These are phyloP conservation scores for Puccinia hordei DNA, from an alignment of 1,284 basidiomycete species.

Conservation along the genomic window DNA sequence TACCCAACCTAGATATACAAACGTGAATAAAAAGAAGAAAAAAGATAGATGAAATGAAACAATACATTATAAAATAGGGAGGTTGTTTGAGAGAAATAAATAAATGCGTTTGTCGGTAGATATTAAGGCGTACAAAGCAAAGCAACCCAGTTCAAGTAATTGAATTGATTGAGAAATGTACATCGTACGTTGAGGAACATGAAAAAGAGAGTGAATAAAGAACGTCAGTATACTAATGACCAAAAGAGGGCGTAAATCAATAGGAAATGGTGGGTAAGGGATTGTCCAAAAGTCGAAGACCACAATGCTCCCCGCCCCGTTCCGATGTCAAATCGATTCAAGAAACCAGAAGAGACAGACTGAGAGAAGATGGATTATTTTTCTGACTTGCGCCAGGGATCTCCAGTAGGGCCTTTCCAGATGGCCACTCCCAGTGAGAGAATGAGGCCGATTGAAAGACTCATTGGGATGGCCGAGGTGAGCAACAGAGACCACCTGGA, in stretches of 20 bases:
- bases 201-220: background rate
- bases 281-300: background rate
- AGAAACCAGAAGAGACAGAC: background rate
- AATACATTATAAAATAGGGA: background rate
- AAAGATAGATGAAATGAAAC: background rate
- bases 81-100: background rate
- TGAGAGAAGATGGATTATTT: no score
- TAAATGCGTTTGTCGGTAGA: no score
- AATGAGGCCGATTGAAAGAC: conserved; percentile 45
- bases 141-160: background rate
- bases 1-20: conserved; percentile 8
- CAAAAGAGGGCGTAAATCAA: background rate
- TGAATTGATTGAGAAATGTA: background rate
- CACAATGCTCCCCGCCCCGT: conserved; percentile 2
- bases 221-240: background rate
- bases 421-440: conserved; percentile 34
- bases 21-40: background rate
- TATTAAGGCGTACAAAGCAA: background rate
- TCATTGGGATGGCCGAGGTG: conserved; percentile 50
- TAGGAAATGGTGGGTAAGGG: background rate
- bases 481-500: conserved; percentile 47
- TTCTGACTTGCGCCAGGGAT: conserved; percentile 37
- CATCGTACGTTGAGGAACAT: background rate
- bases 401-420: conserved; percentile 49
- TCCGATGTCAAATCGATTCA: background rate